Evolutionary conservation across 495 filamentous ascomycete genomes (phyloP).

Genomic region (Usnea hakonensis): DNA sequence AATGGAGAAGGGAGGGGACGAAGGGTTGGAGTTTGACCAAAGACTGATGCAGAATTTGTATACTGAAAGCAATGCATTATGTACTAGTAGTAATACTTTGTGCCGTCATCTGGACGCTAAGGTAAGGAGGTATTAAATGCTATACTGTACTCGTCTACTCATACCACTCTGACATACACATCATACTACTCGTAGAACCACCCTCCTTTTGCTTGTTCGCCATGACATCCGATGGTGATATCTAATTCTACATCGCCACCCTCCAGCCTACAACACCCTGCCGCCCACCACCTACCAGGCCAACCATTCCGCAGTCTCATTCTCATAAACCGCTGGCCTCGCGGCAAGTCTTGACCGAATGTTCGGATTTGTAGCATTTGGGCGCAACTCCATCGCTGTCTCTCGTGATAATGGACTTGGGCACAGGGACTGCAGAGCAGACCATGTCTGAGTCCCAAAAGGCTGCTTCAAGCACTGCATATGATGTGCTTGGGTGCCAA

Average conservation of each 20-base stretch:
- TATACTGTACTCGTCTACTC: no score
- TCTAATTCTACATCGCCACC: conserved; percentile 13
- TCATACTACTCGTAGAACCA: no score
- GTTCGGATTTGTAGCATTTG: background rate
- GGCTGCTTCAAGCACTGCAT: conserved; percentile 4
- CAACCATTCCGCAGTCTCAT: conserved; percentile 8
- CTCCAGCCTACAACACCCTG: background rate
- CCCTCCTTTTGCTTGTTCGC: no score
- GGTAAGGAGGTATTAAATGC: no score
- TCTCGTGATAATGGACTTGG: conserved; percentile 1
- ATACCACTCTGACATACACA: no score
- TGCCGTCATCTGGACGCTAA: no score
- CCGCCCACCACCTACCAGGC: conserved; percentile 7
- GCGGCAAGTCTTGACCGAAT: conserved; percentile 5
- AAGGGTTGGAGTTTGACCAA: no score
- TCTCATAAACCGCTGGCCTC: background rate
- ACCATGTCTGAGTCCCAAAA: conserved; percentile 3
- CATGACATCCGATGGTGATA: conserved; percentile 4
- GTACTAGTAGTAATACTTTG: no score
- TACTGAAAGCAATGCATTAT: no score
- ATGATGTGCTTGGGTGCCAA: conserved; percentile 2
- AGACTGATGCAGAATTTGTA: no score
- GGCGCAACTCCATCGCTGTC: conserved; percentile 7
- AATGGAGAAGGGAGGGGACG: no score
- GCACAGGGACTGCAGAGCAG: conserved; percentile 14